Percentiles rank a stretch among this genome's conserved stretches.
Conservation (phyloP, 1,284 basidiomycete species). For the Fomitopsis pinicola region DNA sequence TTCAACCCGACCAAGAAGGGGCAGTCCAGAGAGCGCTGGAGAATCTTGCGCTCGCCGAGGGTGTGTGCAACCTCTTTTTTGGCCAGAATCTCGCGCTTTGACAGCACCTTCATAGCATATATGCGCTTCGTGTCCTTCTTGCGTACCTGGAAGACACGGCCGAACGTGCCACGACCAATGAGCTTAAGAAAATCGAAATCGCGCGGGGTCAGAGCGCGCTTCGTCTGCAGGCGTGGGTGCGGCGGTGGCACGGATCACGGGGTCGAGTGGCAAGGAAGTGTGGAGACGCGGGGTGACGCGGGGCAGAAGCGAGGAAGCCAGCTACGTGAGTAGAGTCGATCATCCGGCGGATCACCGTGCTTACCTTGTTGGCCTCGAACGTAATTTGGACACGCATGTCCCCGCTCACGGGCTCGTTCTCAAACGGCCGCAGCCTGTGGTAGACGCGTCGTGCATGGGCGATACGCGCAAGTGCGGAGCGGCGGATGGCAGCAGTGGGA, state of each 20-base stretch:
- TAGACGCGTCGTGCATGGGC: neutral
- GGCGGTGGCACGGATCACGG: slow-evolving; percentile 1
- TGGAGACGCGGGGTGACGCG: slow-evolving; percentile 1
- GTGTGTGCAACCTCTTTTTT: slow-evolving; percentile 99
- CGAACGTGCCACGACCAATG: slow-evolving; percentile 98
- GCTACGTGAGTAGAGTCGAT: neutral
- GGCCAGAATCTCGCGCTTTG: slow-evolving; percentile 97
- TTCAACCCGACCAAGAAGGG: slow-evolving; percentile 99
- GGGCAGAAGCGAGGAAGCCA: neutral
- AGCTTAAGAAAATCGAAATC: slow-evolving; percentile 99
- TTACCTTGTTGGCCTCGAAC: slow-evolving; percentile 86
- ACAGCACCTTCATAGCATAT: slow-evolving; percentile 99
- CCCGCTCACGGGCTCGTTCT: slow-evolving; percentile 81
- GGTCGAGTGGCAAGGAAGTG: slow-evolving; percentile 15
- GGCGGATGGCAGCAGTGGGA: neutral
- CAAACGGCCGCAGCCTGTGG: slow-evolving; percentile 69
- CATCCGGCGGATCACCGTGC: slow-evolving; percentile 25
- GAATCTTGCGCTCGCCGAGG: slow-evolving; percentile 98
- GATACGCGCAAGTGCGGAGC: neutral
- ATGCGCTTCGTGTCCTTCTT: slow-evolving; percentile 98
- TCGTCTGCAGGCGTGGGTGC: slow-evolving; percentile 47
- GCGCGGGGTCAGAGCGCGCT: slow-evolving; percentile 78
- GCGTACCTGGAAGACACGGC: slow-evolving; percentile 98
- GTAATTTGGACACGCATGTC: slow-evolving; percentile 95
- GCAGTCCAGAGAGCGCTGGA: slow-evolving; percentile 90